Evolutionary conservation across 805 yeast species (phyloP).

Genomic region (Kodamaea sagamina): DNA sequence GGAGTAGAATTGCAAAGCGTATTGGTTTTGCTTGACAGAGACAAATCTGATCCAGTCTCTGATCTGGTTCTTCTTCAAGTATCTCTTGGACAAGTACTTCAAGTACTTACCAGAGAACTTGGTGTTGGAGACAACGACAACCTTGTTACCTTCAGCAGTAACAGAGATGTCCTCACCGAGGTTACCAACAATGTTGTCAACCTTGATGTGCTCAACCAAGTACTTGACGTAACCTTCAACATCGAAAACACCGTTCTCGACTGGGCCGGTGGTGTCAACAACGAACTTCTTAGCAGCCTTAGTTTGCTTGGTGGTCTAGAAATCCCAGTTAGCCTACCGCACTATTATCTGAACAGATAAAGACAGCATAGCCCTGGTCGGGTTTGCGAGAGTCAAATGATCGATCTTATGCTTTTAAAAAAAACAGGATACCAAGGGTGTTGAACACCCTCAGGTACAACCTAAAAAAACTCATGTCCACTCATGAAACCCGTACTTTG

Average conservation of each 20-base stretch:
- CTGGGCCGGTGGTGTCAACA: constrained; percentile 96
- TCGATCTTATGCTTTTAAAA: constrained; percentile 8
- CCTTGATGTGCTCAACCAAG: constrained; percentile 99
- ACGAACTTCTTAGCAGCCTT: constrained; percentile 84
- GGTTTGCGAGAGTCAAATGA: constrained; percentile 27
- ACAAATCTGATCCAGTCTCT: constrained; percentile 99
- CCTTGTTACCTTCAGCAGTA: constrained; percentile 81
- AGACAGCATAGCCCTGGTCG: constrained; percentile 55
- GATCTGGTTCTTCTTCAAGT: constrained; percentile 99
- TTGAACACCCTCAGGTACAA: background rate
- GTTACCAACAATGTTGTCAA: constrained; percentile 95
- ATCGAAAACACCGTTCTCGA: constrained; percentile 96
- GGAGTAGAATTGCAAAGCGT: constrained; percentile 98
- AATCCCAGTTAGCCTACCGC: constrained; percentile 74
- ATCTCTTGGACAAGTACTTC: constrained; percentile 99
- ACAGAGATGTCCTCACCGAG: constrained; percentile 93
- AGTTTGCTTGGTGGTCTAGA: constrained; percentile 70
- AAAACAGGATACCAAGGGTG: constrained; percentile 1
- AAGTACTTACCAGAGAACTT: constrained; percentile 99
- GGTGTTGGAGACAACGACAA: constrained; percentile 86
- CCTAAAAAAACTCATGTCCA: constrained; percentile 4
- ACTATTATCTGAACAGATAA: constrained; percentile 39
- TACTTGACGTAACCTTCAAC: constrained; percentile 96
- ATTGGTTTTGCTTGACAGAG: constrained; percentile 90
- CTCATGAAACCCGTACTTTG: constrained; percentile 31